Evolutionary conservation across 2,329 filamentous ascomycete genomes (phyloP), one percentile per base, ranked within the genome.

Genomic region (Colletotrichum aenigma): DNA sequence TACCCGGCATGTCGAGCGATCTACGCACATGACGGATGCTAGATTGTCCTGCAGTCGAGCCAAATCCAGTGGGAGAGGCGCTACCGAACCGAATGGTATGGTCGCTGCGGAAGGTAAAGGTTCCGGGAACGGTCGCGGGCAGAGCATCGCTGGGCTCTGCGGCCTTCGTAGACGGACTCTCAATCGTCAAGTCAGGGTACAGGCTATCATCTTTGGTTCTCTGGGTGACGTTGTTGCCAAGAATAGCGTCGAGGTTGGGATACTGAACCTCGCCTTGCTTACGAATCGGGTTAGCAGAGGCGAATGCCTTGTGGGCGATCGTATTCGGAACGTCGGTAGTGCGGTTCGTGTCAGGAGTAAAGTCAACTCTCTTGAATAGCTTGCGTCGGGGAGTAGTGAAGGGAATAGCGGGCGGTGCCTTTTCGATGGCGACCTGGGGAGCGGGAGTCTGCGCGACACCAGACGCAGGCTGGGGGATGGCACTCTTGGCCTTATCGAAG

Each of bases 291-390:
- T 55, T 68, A 78, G 89, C 81, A 6, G 90, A 89, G 4, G 91
- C 91, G 9, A 91, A 91, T 3, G 91, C 90, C 26, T 43, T 66
- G 48, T 76, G 74, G 7, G 74, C 56, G 56, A 76, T 65, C n/a
- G 74, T 76, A 73, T 88, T 85, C 75, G 90, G 88, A 1, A 81
- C 78, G 65, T 86, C 78, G 0, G 84, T 82, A 10, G 86, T 84
- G 21, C 86, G 85, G 77, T 94, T 90, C 43, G 93, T 93, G 76
- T 92, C 92, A 0, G 93, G 93, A 0, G 94, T 95, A 80, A 98
- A 98, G 66, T 94, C 93, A 43, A 98, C 95, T 71, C 91, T 93
- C 86, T 97, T 98, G 21, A 85, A 83, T 48, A 88, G 82, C 83
- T 92, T 94, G 28, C 92, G 90, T 36, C 93, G 92, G 9, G 94